Evolutionary conservation across 768 basidiomycete genomes (phyloP).

Genomic region (Saitozyma podzolica): DNA sequence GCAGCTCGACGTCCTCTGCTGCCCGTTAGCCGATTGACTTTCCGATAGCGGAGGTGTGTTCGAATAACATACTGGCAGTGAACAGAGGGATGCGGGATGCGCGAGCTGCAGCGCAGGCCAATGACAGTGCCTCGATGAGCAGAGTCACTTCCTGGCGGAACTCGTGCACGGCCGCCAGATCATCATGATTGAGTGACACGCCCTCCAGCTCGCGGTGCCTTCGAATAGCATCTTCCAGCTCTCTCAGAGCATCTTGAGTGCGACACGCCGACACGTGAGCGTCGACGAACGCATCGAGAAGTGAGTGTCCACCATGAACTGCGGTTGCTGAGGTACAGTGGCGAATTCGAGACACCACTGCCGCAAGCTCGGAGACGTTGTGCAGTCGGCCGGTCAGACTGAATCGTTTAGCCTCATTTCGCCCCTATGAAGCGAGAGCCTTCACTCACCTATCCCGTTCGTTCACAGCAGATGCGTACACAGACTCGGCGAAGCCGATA

Average conservation of each 20-base stretch:
- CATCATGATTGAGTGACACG: conserved; percentile 4
- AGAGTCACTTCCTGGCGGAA: conserved; percentile 16
- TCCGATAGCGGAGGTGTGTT: too few species aligned
- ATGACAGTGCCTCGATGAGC: conserved; percentile 12
- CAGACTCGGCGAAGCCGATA: conserved; percentile 73
- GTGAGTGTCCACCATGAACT: conserved; percentile 16
- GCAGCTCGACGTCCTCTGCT: too few species aligned
- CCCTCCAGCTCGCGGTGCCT: conserved; percentile 33
- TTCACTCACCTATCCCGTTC: conserved; percentile 64
- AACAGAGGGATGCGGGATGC: conserved; percentile 18
- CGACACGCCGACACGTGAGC: conserved; percentile 1
- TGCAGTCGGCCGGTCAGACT: too few species aligned
- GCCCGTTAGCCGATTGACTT: too few species aligned
- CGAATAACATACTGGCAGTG: conserved; percentile 20
- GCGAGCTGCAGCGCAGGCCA: conserved; percentile 3
- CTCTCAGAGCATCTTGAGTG: conserved; percentile 18
- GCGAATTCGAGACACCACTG: conserved; percentile 6
- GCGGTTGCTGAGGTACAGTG: conserved; percentile 16
- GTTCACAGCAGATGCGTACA: conserved; percentile 67
- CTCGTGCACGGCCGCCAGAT: conserved; percentile 22
- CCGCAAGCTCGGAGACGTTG: too few species aligned
- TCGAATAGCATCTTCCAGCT: conserved; percentile 30
- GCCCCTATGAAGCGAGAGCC: too few species aligned
- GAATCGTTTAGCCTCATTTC: too few species aligned
- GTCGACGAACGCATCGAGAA: conserved; percentile 3